phyloP scores from a whole-genome alignment of 2,329 filamentous ascomycete genomes.

The Claviceps pazoutovae region DNA sequence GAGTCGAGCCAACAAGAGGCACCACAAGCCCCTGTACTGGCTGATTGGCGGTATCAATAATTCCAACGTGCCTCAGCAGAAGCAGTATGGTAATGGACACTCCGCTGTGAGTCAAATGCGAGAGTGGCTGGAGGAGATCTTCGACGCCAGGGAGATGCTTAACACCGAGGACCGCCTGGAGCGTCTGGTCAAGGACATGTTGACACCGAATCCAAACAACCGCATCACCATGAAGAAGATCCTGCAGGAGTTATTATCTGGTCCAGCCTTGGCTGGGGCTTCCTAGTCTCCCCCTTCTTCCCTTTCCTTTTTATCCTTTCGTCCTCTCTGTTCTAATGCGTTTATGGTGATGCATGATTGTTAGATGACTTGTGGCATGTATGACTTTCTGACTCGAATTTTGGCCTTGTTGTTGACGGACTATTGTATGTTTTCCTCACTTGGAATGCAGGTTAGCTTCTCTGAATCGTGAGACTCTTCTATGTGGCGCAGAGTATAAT shows the following conservation, averaged over 20 bases:
- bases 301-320: not conserved
- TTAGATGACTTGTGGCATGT: not conserved
- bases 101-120: constrained; percentile 39
- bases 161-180: constrained; percentile 35
- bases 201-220: constrained; percentile 34
- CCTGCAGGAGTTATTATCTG: constrained; percentile 27
- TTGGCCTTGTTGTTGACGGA: too few species aligned
- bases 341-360: not conserved
- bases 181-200: constrained; percentile 38
- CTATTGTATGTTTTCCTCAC: too few species aligned
- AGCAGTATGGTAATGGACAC: constrained; percentile 23
- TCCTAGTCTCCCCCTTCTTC: too few species aligned
- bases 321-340: not conserved
- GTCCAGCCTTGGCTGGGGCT: constrained; percentile 6
- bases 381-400: not conserved
- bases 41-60: constrained; percentile 42
- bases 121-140: constrained; percentile 40
- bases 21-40: constrained; percentile 41
- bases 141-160: constrained; percentile 31
- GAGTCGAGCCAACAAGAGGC: constrained; percentile 29
- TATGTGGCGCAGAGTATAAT: too few species aligned
- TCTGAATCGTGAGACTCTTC: too few species aligned
- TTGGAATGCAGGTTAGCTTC: too few species aligned
- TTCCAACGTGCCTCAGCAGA: constrained; percentile 13
- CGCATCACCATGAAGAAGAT: constrained; percentile 41